Percentiles rank a stretch among this genome's conserved stretches.
phyloP scores from a whole-genome alignment of 805 yeast genomes.

The Blastobotrys attinorum region DNA sequence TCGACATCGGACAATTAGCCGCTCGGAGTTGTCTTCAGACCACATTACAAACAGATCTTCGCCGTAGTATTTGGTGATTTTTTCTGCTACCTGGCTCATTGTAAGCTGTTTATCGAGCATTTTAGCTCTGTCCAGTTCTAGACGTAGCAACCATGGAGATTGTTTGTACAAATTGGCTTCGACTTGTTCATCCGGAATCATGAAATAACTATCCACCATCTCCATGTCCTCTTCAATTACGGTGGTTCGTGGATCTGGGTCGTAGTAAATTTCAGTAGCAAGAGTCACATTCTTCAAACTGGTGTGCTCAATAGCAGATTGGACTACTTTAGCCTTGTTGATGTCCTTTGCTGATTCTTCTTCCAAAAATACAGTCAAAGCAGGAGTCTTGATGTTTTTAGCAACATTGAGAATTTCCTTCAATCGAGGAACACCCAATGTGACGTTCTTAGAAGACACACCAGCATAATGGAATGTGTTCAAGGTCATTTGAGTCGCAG shows the following conservation, averaged over 20 bases:
- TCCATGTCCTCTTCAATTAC: slow-evolving; percentile 94
- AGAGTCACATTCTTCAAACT: slow-evolving; percentile 90
- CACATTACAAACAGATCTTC: slow-evolving; percentile 95
- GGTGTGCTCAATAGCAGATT: slow-evolving; percentile 96
- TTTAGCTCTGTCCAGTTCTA: slow-evolving; percentile 96
- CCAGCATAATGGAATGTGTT: slow-evolving; percentile 98
- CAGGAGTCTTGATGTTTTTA: slow-evolving; percentile 98
- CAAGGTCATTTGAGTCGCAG: slow-evolving; percentile 97
- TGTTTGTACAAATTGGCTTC: slow-evolving; percentile 91
- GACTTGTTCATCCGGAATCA: slow-evolving; percentile 95
- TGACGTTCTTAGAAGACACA: slow-evolving; percentile 99
- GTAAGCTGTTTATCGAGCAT: slow-evolving; percentile 97
- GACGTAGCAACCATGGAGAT: slow-evolving; percentile 95
- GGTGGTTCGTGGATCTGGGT: slow-evolving; percentile 97
- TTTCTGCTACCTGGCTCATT: slow-evolving; percentile 97
- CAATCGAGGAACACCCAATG: slow-evolving; percentile 98
- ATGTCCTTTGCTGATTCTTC: slow-evolving; percentile 78
- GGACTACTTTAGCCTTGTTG: slow-evolving; percentile 89
- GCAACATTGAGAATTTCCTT: slow-evolving; percentile 99
- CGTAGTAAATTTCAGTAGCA: slow-evolving; percentile 95
- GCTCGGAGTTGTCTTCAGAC: slow-evolving; percentile 98
- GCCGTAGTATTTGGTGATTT: slow-evolving; percentile 84
- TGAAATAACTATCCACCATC: slow-evolving; percentile 94
- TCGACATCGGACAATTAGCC: slow-evolving; percentile 94
- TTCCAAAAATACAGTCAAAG: slow-evolving; percentile 85